Conservation (phyloP, 306 rosid genomes). For the Inga laurina region DNA sequence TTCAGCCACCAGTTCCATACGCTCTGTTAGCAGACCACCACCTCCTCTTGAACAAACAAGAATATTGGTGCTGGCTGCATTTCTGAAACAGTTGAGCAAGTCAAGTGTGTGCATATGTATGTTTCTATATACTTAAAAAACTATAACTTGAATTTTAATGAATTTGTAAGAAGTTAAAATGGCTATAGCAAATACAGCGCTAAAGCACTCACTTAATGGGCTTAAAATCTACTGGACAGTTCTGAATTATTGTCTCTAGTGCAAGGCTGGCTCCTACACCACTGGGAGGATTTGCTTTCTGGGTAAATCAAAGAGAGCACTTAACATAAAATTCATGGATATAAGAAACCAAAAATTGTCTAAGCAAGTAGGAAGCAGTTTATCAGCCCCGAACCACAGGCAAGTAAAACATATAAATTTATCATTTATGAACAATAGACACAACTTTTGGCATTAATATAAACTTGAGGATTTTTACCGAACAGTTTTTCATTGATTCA, state of each 20-base stretch:
- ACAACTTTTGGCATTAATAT: constrained; percentile 7
- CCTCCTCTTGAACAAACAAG: constrained; percentile 97
- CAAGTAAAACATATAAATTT: constrained; percentile 8
- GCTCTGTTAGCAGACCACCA: constrained; percentile 82
- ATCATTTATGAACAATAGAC: constrained; percentile 3
- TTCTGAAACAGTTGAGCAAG: constrained; percentile 50
- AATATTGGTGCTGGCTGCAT: constrained; percentile 61
- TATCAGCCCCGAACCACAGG: constrained; percentile 10
- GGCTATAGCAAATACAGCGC: constrained; percentile 28
- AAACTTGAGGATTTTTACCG: background rate
- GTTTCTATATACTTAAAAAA: background rate
- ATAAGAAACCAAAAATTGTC: constrained; percentile 23
- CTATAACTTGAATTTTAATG: constrained; percentile 13
- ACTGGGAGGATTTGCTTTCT: constrained; percentile 82
- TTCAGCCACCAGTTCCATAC: constrained; percentile 89
- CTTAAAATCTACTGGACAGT: constrained; percentile 61
- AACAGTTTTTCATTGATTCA: background rate
- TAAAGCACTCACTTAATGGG: constrained; percentile 61
- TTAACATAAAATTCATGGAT: constrained; percentile 26
- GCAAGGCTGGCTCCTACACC: constrained; percentile 96
- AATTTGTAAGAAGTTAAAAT: constrained; percentile 20
- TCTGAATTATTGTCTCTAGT: constrained; percentile 86
- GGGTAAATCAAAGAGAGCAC: constrained; percentile 28
- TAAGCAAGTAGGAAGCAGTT: constrained; percentile 23
- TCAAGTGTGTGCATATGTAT: background rate